A percentile compares a stretch with the other conserved stretches of the same genome.
Evolutionary conservation across 2,329 filamentous ascomycete species (phyloP).

Genomic region (Pyrenochaeta sp.): DNA sequence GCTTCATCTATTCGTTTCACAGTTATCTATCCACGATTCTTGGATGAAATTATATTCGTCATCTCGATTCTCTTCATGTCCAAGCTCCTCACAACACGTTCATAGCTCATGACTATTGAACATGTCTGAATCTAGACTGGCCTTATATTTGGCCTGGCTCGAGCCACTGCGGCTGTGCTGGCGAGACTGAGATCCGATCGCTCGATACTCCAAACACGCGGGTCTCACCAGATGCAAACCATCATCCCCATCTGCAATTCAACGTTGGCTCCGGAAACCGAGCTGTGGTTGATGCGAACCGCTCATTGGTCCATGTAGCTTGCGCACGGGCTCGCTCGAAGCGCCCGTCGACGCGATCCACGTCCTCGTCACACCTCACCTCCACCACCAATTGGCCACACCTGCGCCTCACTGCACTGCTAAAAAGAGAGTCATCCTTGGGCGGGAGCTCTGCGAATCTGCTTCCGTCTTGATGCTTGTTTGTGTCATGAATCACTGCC

Average conservation of each 20-base stretch:
- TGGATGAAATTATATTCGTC: neutral
- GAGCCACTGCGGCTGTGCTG: slow-evolving; percentile 25
- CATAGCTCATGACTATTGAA: neutral
- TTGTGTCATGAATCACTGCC: slow-evolving; percentile 30
- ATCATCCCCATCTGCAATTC: slow-evolving; percentile 12
- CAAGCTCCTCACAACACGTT: neutral
- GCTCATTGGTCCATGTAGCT: slow-evolving; percentile 32
- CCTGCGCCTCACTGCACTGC: slow-evolving; percentile 41
- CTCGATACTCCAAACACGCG: slow-evolving; percentile 8
- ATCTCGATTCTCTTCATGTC: neutral
- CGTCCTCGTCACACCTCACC: slow-evolving; percentile 35
- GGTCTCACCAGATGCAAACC: slow-evolving; percentile 17
- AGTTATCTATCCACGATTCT: neutral
- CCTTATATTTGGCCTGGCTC: no score
- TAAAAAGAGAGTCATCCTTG: slow-evolving; percentile 32
- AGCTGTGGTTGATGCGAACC: slow-evolving; percentile 15
- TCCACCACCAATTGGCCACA: slow-evolving; percentile 38
- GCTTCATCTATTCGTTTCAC: slow-evolving; percentile 4
- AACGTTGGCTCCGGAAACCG: slow-evolving; percentile 8
- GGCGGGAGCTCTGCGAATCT: slow-evolving; percentile 41
- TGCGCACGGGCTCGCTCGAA: slow-evolving; percentile 22
- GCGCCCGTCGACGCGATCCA: slow-evolving; percentile 35
- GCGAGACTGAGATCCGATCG: neutral
- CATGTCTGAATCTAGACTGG: no score
- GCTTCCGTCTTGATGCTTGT: slow-evolving; percentile 27